Evolutionary conservation across 31 red algal species (phyloP), one percentile per base, ranked within the genome.

Genomic region (Bonnemaisonia californica): DNA sequence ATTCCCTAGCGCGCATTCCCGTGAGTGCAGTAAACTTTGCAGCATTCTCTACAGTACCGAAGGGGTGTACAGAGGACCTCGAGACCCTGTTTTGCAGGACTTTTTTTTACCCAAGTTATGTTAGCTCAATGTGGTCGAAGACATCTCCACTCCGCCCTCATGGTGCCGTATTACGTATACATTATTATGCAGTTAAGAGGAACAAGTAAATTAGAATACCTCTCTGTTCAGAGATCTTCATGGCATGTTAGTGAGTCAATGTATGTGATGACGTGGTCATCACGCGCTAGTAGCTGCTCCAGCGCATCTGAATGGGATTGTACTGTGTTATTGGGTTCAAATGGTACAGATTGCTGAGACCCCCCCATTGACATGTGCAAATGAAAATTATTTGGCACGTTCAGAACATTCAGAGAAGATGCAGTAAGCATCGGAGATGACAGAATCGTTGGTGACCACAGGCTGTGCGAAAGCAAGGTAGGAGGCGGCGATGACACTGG

Each of bases 201-300:
- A n/a, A n/a, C n/a, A n/a, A n/a, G n/a, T n/a, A n/a, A n/a, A n/a
- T n/a, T n/a, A n/a, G n/a, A n/a, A n/a, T n/a, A n/a, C n/a, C n/a
- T n/a, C 67, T 24, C 33, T 34, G 51, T 16, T 80, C 77, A 80
- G 23, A 80, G 54, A 38, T 58, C 54, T 34, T 84, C 71, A 27
- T 86, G 68, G 62, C 82, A 86, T 66, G 82, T 86, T 69, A 86
- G 38, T 57, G 82, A 86, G 58, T 77, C 82, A 69, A 77, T 55
- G 28, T 68, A 40, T 57, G 73, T 68, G 55, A 68, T 71, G 47
- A 70, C 76, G 0, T 37, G 24, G 11, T 76, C 56, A 41, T 86
- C 82, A 37, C 82, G 57, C 18, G 71, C 38, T 12, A 86, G 41
- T 2, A 86, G 24, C 47, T 86, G 82, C 29, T 86, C 82, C 30